Conservation (phyloP, 306 rosid species). For the Vachellia collinsii region DNA sequence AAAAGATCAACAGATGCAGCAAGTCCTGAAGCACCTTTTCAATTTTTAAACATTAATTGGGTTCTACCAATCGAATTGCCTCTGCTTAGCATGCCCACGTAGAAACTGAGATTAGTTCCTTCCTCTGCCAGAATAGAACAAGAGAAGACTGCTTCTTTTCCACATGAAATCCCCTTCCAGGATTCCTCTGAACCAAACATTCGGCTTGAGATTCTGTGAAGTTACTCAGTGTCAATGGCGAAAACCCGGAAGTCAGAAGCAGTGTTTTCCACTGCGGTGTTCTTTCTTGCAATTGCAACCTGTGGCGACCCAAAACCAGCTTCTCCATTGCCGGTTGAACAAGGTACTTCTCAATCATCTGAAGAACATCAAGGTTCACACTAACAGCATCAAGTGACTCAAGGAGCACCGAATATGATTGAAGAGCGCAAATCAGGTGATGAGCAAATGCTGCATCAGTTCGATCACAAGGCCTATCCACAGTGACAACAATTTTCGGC, state of each 20-base stretch:
- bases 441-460: conserved; percentile 62
- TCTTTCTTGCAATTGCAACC: conserved; percentile 46
- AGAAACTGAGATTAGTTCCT: conserved; percentile 75
- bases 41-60: conserved; percentile 42
- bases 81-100: conserved; percentile 76
- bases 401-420: conserved; percentile 58
- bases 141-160: conserved; percentile 80
- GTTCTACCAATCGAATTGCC: conserved; percentile 45
- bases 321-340: conserved; percentile 83
- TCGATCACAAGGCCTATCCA: conserved; percentile 68
- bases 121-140: conserved; percentile 81
- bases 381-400: conserved; percentile 82
- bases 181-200: conserved; percentile 73
- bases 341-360: conserved; percentile 72
- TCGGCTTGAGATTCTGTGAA: conserved; percentile 72
- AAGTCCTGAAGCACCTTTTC: conserved; percentile 67
- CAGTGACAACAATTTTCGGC: conserved; percentile 77
- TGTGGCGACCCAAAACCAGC: conserved; percentile 52
- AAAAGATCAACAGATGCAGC: conserved; percentile 46
- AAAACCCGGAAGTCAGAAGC: conserved; percentile 57
- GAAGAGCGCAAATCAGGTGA: conserved; percentile 59
- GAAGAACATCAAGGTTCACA: conserved; percentile 63
- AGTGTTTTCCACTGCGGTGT: conserved; percentile 58
- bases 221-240: conserved; percentile 59
- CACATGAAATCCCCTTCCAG: conserved; percentile 71